Base-by-base conservation (phyloP, 2,329 filamentous ascomycete species). In the Phialemonium atrogriseum region DNA sequence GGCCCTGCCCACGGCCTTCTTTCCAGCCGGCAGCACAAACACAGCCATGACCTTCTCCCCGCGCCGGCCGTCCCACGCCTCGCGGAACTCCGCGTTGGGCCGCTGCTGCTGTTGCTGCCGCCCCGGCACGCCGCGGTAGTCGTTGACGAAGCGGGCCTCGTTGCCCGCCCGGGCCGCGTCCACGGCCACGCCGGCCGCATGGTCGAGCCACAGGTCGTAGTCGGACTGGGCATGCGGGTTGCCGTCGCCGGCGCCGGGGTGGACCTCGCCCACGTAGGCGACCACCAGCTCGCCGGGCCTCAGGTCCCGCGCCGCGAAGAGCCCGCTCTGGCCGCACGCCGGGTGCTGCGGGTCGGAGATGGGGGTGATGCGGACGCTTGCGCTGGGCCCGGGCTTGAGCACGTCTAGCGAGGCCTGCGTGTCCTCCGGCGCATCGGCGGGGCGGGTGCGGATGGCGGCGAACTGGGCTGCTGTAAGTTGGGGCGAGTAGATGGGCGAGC, bases 141-240 rank as follows among this genome's bases (percentile, higher is more conserved):
- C 77, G 46, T 82, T 82, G 27, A 80, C 65, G 43, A 78, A 81
- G 8, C 77, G 59, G 2, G 70, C 76, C 55, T 82, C 77, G 45
- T 80, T 81, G 9, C 77, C 77, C 32, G 54, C 54, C 22, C 48
- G 49, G 11, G 60, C 66, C 4, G 77, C 77, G 44, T 82, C 77
- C 4, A 81, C 68, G 4, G 75, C 75, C 1, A 77, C 56, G 11
- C 66, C 68, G 0, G 54, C 60, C 13, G 68, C 73, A 13, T 65
- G 59, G 51, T 77, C 73, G 13, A 81, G 57, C 64, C 73, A 77
- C 16, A 82, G 57, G 48, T 81, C 77, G 47, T 81, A 81, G 54
- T 81, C 71, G 6, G 68, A 73, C 10, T 46, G 35, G n/a, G n/a
- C n/a, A n/a, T n/a, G n/a, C n/a, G 57, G 55, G 38, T 70, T 57